These are phyloP conservation scores for Neurospora intermedia DNA, from an alignment of 495 filamentous ascomycete genomes.

Conservation along the genomic window DNA sequence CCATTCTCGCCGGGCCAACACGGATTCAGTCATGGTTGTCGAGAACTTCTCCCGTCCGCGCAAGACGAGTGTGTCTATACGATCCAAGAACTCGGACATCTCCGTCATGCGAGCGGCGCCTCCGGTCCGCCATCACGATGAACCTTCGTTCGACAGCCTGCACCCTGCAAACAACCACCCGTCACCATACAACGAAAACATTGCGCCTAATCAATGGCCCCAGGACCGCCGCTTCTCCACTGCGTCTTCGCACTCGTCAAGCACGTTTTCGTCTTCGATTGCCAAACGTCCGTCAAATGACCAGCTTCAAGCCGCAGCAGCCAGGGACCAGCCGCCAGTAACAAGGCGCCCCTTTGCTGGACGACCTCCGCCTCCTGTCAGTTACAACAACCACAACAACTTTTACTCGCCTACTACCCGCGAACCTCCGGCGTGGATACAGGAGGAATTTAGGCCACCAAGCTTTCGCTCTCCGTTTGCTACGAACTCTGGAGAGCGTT, in stretches of 20 bases:
- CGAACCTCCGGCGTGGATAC: neutral
- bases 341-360: neutral
- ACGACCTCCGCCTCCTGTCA: neutral
- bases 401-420: neutral
- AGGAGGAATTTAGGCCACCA: neutral
- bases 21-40: conserved; percentile 17
- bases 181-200: conserved; percentile 5
- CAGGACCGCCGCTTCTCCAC: conserved; percentile 31
- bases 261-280: conserved; percentile 28
- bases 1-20: conserved; percentile 4
- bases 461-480: conserved; percentile 1
- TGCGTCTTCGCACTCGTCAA: conserved; percentile 37
- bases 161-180: conserved; percentile 17
- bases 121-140: conserved; percentile 14
- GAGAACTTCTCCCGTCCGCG: conserved; percentile 46
- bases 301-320: conserved; percentile 12
- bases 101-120: conserved; percentile 19
- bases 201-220: conserved; percentile 20
- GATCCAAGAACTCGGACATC: conserved; percentile 27
- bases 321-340: conserved; percentile 1
- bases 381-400: neutral
- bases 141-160: conserved; percentile 17
- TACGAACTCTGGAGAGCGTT: conserved; percentile 41
- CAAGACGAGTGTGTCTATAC: conserved; percentile 29
- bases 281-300: conserved; percentile 25